phyloP scores from a whole-genome alignment of 1,284 basidiomycete genomes.

The Leccinum griseonigrum region DNA sequence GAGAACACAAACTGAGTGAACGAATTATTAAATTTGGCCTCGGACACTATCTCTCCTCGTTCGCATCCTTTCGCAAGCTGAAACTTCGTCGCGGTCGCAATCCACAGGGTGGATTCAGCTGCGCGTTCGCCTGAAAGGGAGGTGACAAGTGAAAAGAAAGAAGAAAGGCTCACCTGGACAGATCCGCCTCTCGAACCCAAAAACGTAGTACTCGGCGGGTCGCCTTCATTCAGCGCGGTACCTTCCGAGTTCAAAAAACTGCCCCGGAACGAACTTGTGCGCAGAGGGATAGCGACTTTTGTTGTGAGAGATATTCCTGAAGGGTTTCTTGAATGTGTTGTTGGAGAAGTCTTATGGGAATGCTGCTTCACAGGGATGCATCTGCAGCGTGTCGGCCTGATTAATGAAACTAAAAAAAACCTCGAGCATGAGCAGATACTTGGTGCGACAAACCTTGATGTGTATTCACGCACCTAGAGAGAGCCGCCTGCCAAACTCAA shows the following conservation, averaged over 20 bases:
- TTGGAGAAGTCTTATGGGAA: background rate
- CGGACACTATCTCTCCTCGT: conserved; percentile 13
- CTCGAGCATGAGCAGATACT: no score
- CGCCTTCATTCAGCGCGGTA: conserved; percentile 11
- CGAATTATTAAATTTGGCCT: conserved; percentile 9
- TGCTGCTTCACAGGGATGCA: no score
- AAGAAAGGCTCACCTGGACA: conserved; percentile 19
- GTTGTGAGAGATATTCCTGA: conserved; percentile 24
- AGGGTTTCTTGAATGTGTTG: background rate
- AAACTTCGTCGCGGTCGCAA: conserved; percentile 23
- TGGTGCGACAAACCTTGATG: no score
- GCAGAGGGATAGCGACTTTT: conserved; percentile 19
- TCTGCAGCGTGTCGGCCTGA: no score
- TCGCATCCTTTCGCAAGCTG: conserved; percentile 12
- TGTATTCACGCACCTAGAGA: no score
- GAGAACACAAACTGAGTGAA: background rate
- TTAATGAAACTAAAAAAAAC: no score
- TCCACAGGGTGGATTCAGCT: conserved; percentile 21
- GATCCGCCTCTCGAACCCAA: conserved; percentile 27
- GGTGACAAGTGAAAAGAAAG: background rate
- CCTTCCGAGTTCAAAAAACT: conserved; percentile 22
- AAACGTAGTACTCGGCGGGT: conserved; percentile 12
- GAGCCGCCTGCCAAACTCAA: no score
- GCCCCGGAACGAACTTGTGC: conserved; percentile 22
- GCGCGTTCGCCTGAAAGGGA: conserved; percentile 13